A percentile compares a stretch with the other conserved stretches of the same genome.
Evolutionary conservation across 164 flowering plant species (phyloP).

Genomic region (Vitis vinifera): DNA sequence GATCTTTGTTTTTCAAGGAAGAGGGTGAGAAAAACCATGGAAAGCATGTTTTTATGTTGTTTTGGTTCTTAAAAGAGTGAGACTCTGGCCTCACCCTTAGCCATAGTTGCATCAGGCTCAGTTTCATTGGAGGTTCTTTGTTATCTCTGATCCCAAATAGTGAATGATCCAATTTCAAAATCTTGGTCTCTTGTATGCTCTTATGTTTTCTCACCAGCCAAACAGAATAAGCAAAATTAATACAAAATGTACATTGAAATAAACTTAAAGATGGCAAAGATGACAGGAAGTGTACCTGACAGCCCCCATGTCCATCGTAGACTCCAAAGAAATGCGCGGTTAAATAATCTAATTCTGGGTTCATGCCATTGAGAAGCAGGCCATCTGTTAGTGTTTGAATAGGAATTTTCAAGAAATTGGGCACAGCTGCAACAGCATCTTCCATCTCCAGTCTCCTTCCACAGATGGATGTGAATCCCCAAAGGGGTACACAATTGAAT

Average conservation of each 20-base stretch:
- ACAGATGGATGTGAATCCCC: conserved; percentile 41
- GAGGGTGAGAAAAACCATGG: too few species aligned
- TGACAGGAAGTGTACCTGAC: conserved; percentile 43
- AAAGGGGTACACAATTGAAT: conserved; percentile 28
- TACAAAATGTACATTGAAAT: neutral
- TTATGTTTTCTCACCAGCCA: neutral
- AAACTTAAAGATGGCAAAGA: neutral
- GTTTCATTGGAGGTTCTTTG: too few species aligned
- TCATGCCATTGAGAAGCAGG: conserved; percentile 7
- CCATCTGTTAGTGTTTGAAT: conserved; percentile 19
- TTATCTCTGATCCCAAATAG: too few species aligned
- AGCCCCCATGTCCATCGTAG: conserved; percentile 67
- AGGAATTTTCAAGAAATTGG: conserved; percentile 33
- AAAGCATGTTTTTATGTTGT: too few species aligned
- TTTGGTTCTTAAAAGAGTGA: too few species aligned
- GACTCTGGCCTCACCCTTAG: too few species aligned
- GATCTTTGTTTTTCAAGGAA: too few species aligned
- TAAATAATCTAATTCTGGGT: conserved; percentile 3
- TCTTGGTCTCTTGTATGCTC: neutral
- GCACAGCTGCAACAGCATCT: conserved; percentile 38
- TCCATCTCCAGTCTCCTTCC: conserved; percentile 60
- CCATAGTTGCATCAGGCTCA: too few species aligned
- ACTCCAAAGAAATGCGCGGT: conserved; percentile 46
- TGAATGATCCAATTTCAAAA: too few species aligned
- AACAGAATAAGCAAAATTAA: neutral